These are phyloP conservation scores for Alternaria angustiovoidea DNA, from an alignment of 2,329 filamentous ascomycete genomes.

Conservation along the genomic window DNA sequence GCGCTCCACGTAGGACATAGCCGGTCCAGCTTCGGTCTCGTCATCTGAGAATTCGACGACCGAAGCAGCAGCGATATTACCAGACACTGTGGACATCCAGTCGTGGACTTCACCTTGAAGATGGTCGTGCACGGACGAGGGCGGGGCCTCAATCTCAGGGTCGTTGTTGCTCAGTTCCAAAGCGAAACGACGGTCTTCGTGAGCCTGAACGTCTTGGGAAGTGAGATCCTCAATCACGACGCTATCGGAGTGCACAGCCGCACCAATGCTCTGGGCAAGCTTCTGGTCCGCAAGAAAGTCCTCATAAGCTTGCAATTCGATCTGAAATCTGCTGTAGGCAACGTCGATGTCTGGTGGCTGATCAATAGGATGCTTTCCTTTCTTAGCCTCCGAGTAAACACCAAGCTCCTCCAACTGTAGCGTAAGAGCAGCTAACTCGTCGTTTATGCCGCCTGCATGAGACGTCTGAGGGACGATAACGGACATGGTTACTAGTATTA, in stretches of 20 bases:
- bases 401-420: constrained; percentile 39
- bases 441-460: constrained; percentile 24
- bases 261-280: constrained; percentile 33
- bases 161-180: constrained; percentile 22
- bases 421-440: constrained; percentile 34
- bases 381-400: constrained; percentile 3
- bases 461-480: neutral
- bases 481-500: neutral
- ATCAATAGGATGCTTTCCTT: constrained; percentile 30
- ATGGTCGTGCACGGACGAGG: neutral
- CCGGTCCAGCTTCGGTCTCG: constrained; percentile 26
- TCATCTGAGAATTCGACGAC: constrained; percentile 19
- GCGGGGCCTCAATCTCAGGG: constrained; percentile 23
- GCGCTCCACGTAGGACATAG: constrained; percentile 19
- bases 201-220: constrained; percentile 19
- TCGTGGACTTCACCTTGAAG: neutral
- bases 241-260: constrained; percentile 32
- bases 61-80: constrained; percentile 5
- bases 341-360: constrained; percentile 27
- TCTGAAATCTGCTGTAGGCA: constrained; percentile 24
- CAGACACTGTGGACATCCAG: constrained; percentile 10
- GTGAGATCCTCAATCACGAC: constrained; percentile 21
- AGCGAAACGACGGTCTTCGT: constrained; percentile 25
- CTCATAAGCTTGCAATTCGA: constrained; percentile 23
- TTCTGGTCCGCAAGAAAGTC: constrained; percentile 28